These are phyloP conservation scores for Colletotrichum sp. DNA, from an alignment of 2,329 filamentous ascomycete species.

Conservation along the genomic window DNA sequence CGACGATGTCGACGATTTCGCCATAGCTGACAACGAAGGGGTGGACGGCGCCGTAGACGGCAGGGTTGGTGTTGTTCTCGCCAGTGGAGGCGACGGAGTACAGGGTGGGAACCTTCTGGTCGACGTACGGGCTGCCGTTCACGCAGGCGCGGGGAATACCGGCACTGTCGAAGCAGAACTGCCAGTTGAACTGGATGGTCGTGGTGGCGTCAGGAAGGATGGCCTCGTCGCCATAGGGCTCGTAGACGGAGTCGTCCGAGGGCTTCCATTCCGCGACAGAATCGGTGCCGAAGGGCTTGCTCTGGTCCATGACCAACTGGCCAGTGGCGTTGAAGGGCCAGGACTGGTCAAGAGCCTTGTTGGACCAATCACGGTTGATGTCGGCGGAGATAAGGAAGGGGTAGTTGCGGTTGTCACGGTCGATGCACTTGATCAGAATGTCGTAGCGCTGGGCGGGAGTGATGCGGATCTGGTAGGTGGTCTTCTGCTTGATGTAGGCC, in stretches of 20 bases:
- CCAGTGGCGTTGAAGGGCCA: slow-evolving; percentile 49
- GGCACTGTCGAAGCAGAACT: slow-evolving; percentile 65
- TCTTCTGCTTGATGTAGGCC: slow-evolving; percentile 40
- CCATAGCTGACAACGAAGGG: slow-evolving; percentile 43
- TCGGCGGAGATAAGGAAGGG: slow-evolving; percentile 49
- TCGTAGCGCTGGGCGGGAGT: slow-evolving; percentile 51
- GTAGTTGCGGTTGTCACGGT: slow-evolving; percentile 42
- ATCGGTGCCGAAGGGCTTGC: slow-evolving; percentile 30
- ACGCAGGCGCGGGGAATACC: slow-evolving; percentile 66
- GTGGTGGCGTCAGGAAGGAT: slow-evolving; percentile 58
- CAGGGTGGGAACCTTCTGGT: slow-evolving; percentile 71
- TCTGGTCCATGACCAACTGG: slow-evolving; percentile 42
- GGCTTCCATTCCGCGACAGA: slow-evolving; percentile 48
- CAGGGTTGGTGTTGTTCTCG: slow-evolving; percentile 42
- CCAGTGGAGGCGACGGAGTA: slow-evolving; percentile 72
- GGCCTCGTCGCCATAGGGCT: slow-evolving; percentile 57
- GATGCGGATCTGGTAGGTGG: slow-evolving; percentile 43
- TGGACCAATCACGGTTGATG: slow-evolving; percentile 45
- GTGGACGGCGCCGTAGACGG: slow-evolving; percentile 47
- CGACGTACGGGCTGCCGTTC: slow-evolving; percentile 72
- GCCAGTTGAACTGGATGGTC: slow-evolving; percentile 59
- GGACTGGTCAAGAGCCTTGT: slow-evolving; percentile 21
- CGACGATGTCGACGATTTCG: slow-evolving; percentile 49
- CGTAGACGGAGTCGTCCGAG: slow-evolving; percentile 66
- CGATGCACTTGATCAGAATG: slow-evolving; percentile 46